Conservation (phyloP, 23 red algal species). For the Chondrus crispus region DNA sequence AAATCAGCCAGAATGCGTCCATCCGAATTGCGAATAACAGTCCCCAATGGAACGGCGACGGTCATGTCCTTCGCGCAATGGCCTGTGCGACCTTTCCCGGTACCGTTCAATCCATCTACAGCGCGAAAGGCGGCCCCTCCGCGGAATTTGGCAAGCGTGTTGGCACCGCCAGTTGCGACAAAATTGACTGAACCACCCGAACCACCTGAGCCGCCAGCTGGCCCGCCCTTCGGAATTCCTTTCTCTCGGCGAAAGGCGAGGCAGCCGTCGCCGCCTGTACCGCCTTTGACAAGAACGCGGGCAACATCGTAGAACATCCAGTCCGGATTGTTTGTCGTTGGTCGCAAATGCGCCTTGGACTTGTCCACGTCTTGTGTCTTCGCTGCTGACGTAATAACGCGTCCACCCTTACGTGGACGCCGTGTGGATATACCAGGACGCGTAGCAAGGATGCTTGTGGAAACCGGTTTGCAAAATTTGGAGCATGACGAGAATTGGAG, state of each 20-base stretch:
- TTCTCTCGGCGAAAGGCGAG: conserved; percentile 95
- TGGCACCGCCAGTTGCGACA: conserved; percentile 54
- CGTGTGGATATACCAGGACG: too few species aligned
- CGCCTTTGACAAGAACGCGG: conserved; percentile 76
- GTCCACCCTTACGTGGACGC: too few species aligned
- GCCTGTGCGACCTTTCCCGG: conserved; percentile 70
- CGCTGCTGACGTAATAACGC: too few species aligned
- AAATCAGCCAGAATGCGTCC: conserved; percentile 82
- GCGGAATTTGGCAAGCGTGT: conserved; percentile 75
- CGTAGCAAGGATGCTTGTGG: too few species aligned
- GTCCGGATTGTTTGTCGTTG: conserved; percentile 51
- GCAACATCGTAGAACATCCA: conserved; percentile 86
- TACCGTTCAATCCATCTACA: conserved; percentile 52
- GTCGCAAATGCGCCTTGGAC: too few species aligned
- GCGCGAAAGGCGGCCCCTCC: conserved; percentile 70
- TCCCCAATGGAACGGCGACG: conserved; percentile 66
- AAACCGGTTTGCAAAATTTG: too few species aligned
- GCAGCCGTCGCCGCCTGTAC: conserved; percentile 82
- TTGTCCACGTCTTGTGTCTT: too few species aligned
- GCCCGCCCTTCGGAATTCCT: conserved; percentile 77
- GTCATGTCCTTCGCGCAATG: conserved; percentile 45
- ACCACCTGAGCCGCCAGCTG: conserved; percentile 86
- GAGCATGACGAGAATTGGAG: too few species aligned
- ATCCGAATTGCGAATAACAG: conserved; percentile 66
- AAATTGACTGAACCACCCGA: conserved; percentile 77